Conservation (phyloP, 495 filamentous ascomycete genomes). For the Patellaria atrata region DNA sequence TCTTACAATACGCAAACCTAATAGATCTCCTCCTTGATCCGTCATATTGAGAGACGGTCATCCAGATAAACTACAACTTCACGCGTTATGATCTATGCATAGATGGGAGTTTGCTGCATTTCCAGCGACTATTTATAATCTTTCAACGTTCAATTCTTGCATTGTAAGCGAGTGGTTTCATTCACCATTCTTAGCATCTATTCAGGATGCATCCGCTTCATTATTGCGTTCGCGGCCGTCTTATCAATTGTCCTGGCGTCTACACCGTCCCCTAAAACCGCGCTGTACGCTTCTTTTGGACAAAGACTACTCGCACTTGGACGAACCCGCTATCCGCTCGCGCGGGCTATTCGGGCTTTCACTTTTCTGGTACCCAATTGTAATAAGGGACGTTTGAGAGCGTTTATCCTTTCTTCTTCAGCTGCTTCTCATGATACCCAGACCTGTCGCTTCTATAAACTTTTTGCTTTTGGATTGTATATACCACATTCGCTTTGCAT, state of each 20-base stretch:
- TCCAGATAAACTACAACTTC: too few relatives aligned
- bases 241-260: not conserved
- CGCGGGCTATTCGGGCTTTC: not conserved
- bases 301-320: not conserved
- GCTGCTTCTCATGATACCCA: slow-evolving; percentile 3
- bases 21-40: not conserved
- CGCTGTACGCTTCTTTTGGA: not conserved
- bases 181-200: not conserved
- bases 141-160: slow-evolving; percentile 1
- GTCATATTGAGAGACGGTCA: too few relatives aligned
- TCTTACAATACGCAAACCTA: not conserved
- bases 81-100: slow-evolving; percentile 5
- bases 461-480: slow-evolving; percentile 1
- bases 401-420: not conserved
- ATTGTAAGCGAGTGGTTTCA: slow-evolving; percentile 1
- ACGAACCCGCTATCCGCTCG: not conserved
- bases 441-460: slow-evolving; percentile 3
- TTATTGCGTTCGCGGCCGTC: not conserved
- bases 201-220: not conserved
- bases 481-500: slow-evolving; percentile 1
- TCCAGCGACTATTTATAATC: slow-evolving; percentile 2
- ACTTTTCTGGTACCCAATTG: too few relatives aligned
- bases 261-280: not conserved
- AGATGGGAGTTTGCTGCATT: slow-evolving; percentile 5
- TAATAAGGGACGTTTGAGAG: slow-evolving; percentile 3